Base-by-base conservation (phyloP, 495 filamentous ascomycete genomes). In the Hypoxylon fragiforme region DNA sequence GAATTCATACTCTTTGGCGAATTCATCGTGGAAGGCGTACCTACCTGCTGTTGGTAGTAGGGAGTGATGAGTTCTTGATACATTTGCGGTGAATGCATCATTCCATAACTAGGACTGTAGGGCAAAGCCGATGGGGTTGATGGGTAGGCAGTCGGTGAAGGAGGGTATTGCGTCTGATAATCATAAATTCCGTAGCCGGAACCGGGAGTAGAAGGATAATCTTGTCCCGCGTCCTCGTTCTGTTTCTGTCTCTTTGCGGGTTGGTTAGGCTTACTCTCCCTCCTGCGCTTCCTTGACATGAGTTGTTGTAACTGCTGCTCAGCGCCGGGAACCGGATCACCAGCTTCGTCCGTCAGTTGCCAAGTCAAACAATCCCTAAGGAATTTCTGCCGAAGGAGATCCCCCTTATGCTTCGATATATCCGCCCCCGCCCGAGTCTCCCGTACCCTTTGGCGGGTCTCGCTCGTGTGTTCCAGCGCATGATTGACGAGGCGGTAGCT, bases 371-470 rank as follows among this genome's bases (percentile, higher is more conserved):
- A 65, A 7, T 54, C 42, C 39, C 14, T 51, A 3, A 61, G 43
- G 32, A 52, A 56, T 5, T 11, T 36, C 16, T 50, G 53, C 3
- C 24, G 6, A 3, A 41, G 26, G 7, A 77, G 58, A 31, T 78
- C 54, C 1, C 76, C 76, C 38, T 36, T 51, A 47, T 78, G 75
- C 18, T 67, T 52, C 4, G 63, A 63, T 32, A 77, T 67, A 22
- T 75, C 60, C 20, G 52, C 59, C 1, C 71, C 70, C 0, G 46
- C 64, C 20, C 71, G 63, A 9, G 44, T 49, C 14, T 61, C 49
- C 2, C 74, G 65, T 5, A 47, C 46, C 8, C n/a, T 46, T 1
- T 18, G 12, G 7, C 68, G 65, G 5, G 47, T 45, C 0, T 46
- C 46, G 6, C 50, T 42, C 38, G 72, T 65, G 1, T 53, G n/a